Base-by-base conservation (phyloP, 2,329 filamentous ascomycete species). In the Beauveria caledonica region DNA sequence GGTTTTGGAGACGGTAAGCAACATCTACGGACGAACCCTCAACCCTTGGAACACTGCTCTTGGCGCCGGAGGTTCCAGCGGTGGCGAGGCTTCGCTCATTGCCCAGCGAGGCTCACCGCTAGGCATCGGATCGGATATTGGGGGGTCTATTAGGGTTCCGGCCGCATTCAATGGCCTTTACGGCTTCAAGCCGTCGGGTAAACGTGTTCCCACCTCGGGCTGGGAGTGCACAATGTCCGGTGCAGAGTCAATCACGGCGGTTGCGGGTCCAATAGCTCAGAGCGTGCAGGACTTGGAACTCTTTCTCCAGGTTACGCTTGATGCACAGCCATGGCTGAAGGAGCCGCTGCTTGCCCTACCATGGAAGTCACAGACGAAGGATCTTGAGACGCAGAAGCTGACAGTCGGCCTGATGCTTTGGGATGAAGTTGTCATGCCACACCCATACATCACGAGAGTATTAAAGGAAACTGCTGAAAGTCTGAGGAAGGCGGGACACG, bases 61-160 rank as follows among this genome's bases (percentile, higher is more conserved):
- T n/a, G 82, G 80, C 0, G 79, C 83, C 0, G 86, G 86, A 4
- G 86, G 86, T 1, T 82, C 78, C 1, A 82, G 81, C 0, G 86
- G 86, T 7, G 86, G 86, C 0, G 72, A 74, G 45, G 67, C 64
- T 3, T 70, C 73, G 1, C 63, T 76, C 3, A 60, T 76, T 3
- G 71, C 70, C 2, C 67, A 75, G 56, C 65, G 67, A 9, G 74
- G 74, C 7, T 69, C 68, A 3, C 63, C 70, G 1, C 56, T 74
- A 0, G 70, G 69, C 0, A 63, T 72, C 6, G 70, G 68, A 0
- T 69, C 71, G 1, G 72, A 75, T 29, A 68, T 74, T 8, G 73
- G 68, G 0, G 71, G 72, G 1, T 70, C 68, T 15, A 67, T 71
- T 11, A 66, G 69, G 0, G 64, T 66, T 0, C 71, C 70, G 1